A percentile compares a stretch with the other conserved stretches of the same genome.
Conservation (phyloP, 768 basidiomycete genomes). For the Butyriboletus loyo region DNA sequence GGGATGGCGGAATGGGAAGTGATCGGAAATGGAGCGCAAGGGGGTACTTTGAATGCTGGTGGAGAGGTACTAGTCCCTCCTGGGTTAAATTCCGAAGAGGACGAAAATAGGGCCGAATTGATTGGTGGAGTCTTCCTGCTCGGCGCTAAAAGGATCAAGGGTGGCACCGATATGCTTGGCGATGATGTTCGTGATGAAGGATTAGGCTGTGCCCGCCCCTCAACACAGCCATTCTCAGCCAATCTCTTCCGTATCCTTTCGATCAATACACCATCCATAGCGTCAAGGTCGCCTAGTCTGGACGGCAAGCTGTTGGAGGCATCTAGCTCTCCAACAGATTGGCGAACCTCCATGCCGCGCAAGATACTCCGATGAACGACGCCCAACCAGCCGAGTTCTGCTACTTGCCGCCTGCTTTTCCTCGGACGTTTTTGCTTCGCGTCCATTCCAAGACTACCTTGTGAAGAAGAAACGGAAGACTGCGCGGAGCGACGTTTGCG, state of each 20-base stretch:
- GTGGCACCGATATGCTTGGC: conserved; percentile 23
- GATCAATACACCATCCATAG: conserved; percentile 34
- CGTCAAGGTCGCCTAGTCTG: conserved; percentile 12
- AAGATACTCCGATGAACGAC: conserved; percentile 36
- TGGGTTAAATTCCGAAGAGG: background rate
- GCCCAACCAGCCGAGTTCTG: conserved; percentile 37
- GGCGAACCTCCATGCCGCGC: conserved; percentile 19
- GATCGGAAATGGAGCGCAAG: conserved; percentile 1
- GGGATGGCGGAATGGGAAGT: conserved; percentile 2
- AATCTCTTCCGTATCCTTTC: conserved; percentile 33
- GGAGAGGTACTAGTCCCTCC: background rate
- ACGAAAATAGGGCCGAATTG: background rate
- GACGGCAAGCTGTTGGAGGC: background rate
- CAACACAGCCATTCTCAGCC: conserved; percentile 31
- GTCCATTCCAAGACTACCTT: conserved; percentile 9
- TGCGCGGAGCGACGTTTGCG: conserved; percentile 36
- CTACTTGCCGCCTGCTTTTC: conserved; percentile 30
- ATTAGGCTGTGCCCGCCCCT: conserved; percentile 18
- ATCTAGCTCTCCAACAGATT: background rate
- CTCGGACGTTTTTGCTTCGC: conserved; percentile 31
- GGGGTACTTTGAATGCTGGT: background rate
- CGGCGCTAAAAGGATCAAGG: conserved; percentile 16
- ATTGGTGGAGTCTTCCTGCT: conserved; percentile 2
- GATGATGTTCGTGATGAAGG: conserved; percentile 21
- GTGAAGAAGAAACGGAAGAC: conserved; percentile 27